Conservation (phyloP, 2,329 filamentous ascomycete species). For the Talaromyces amestolkiae region DNA sequence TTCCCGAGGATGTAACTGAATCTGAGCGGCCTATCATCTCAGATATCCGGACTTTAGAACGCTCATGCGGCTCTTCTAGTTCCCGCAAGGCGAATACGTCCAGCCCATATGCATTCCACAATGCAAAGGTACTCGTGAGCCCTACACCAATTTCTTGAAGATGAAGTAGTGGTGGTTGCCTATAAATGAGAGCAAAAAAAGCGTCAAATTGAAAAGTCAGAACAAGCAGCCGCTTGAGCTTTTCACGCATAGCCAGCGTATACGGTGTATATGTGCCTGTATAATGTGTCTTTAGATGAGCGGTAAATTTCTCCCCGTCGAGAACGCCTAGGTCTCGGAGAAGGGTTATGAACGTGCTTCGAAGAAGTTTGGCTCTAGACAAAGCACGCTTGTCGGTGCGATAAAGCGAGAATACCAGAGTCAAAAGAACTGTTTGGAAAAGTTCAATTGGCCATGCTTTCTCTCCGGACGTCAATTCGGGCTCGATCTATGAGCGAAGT, state of each 20-base stretch:
- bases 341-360: conserved; percentile 15
- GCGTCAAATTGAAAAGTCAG: conserved; percentile 11
- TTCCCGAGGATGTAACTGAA: background rate
- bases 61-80: conserved; percentile 6
- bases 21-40: background rate
- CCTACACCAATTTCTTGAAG: conserved; percentile 11
- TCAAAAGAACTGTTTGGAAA: conserved; percentile 2
- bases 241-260: conserved; percentile 5
- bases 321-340: conserved; percentile 7
- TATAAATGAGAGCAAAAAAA: conserved; percentile 4
- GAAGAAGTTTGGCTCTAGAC: conserved; percentile 14
- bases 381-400: conserved; percentile 14
- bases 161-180: conserved; percentile 11
- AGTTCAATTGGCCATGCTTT: conserved; percentile 13
- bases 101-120: conserved; percentile 16
- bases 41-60: background rate
- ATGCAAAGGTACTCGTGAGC: conserved; percentile 11
- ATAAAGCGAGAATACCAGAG: conserved; percentile 12
- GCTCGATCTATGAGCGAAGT: background rate
- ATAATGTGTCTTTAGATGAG: conserved; percentile 5
- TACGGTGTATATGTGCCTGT: conserved; percentile 10
- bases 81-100: conserved; percentile 7
- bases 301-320: background rate
- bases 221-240: conserved; percentile 4
- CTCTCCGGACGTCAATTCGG: background rate